Base-by-base conservation (phyloP, 2,329 filamentous ascomycete species). In the Epichloe scottii region DNA sequence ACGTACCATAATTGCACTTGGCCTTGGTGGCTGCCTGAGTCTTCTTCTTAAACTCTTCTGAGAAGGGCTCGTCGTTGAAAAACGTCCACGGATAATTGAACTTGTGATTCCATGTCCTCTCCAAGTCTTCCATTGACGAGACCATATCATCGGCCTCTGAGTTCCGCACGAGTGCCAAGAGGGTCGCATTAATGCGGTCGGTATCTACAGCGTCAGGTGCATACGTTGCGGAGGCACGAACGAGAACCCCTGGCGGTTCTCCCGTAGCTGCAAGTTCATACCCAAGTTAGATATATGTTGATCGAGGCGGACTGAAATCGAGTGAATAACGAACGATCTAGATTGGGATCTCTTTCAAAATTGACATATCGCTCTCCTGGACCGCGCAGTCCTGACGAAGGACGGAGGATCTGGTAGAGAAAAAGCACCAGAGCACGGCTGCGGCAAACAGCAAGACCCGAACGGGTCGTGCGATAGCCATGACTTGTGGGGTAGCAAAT, bases 81-180 rank as follows among this genome's bases (percentile, higher is more conserved):
- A 98, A 98, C 8, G 89, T 96, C 89, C 93, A 98, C 0, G 93
- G 93, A 65, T 98, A 98, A 73, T 98, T 98, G 79, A 97, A 98
- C 65, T 98, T 98, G 75, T 81, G 76, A 63, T 98, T 98, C 89
- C 90, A 98, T 1, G 91, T 97, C 57, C 85, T 75, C 71, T 98
- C 93, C 54, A 98, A 76, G 63, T 98, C 91, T 51, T 71, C 70
- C 88, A 98, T 98, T 26, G 89, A 89, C 63, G 84, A 79, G 26
- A 97, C 73, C 74, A 98, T 86, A 45, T 85, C 87, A 21, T 81
- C 71, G 30, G 96, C 72, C 72, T 98, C 93, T 64, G 87, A 82
- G 63, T 98, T 98, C 55, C 93, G 84, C 51, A 98, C 93, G 38
- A 98, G 79, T 21, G 89, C 86, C 58, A 98, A 77, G 52, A 98